phyloP scores from a whole-genome alignment of 805 yeast species.

The Torulaspora maleeae region DNA sequence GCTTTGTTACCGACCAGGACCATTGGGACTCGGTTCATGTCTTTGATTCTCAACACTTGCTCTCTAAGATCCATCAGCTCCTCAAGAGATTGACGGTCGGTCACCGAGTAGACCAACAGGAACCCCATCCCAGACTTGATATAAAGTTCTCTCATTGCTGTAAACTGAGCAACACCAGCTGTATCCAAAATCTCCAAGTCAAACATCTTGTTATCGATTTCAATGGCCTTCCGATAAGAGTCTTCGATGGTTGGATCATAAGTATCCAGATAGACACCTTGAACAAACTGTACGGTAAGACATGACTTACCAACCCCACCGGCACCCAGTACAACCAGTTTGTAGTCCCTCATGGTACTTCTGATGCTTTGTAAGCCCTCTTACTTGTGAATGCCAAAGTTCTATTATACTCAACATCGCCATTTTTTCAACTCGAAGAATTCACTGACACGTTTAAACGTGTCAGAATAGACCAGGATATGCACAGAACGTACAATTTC shows the following conservation, averaged over 20 bases:
- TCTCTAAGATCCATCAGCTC: conserved; percentile 76
- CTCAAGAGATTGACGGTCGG: conserved; percentile 67
- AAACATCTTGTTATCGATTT: conserved; percentile 82
- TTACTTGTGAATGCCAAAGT: background rate
- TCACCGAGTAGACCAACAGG: conserved; percentile 77
- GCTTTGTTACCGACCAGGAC: conserved; percentile 89
- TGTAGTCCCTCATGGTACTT: conserved; percentile 56
- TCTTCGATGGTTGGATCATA: conserved; percentile 98
- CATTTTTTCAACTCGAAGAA: background rate
- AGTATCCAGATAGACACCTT: conserved; percentile 81
- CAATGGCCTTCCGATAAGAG: conserved; percentile 83
- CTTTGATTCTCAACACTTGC: conserved; percentile 81
- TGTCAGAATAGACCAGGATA: background rate
- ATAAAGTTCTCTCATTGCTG: conserved; percentile 89
- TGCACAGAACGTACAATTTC: background rate
- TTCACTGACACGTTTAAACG: background rate
- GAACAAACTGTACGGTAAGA: conserved; percentile 86
- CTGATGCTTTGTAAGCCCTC: conserved; percentile 1
- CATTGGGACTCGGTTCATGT: conserved; percentile 71
- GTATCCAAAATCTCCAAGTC: conserved; percentile 86
- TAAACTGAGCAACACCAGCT: conserved; percentile 92
- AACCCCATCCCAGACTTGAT: conserved; percentile 90
- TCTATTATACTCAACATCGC: background rate
- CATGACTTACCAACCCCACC: conserved; percentile 98
- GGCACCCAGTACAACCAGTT: conserved; percentile 88